Percentiles rank a stretch among this genome's conserved stretches.
These are phyloP conservation scores for Ramichloridium luteum DNA, from an alignment of 2,329 filamentous ascomycete genomes.

Conservation along the genomic window DNA sequence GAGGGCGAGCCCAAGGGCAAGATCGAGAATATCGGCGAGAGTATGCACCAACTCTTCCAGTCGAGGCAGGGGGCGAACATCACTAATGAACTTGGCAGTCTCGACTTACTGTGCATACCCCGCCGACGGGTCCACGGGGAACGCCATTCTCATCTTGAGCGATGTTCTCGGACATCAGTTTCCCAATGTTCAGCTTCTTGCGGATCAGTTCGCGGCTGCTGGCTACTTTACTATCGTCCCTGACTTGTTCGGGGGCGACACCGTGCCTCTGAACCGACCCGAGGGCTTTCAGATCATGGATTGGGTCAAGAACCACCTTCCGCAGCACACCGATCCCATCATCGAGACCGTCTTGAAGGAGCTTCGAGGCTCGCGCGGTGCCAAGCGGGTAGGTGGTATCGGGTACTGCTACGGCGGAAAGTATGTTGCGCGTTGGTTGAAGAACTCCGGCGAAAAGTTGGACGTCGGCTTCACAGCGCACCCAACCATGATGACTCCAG, in stretches of 20 bases:
- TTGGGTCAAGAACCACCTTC: slow-evolving; percentile 28
- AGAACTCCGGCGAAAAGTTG: slow-evolving; percentile 38
- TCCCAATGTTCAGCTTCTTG: slow-evolving; percentile 29
- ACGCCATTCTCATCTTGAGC: slow-evolving; percentile 40
- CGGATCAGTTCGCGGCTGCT: slow-evolving; percentile 50
- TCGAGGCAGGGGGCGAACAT: slow-evolving; percentile 39
- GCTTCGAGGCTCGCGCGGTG: slow-evolving; percentile 31
- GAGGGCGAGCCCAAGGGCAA: slow-evolving; percentile 6
- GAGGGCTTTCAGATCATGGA: slow-evolving; percentile 32
- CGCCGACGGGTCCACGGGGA: slow-evolving; percentile 35
- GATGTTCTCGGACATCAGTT: slow-evolving; percentile 43
- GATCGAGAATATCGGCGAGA: slow-evolving; percentile 5
- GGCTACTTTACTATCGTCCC: slow-evolving; percentile 55
- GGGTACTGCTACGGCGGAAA: slow-evolving; percentile 36
- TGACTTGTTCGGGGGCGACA: slow-evolving; percentile 55
- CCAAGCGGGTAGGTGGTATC: slow-evolving; percentile 28
- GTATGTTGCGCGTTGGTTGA: slow-evolving; percentile 47
- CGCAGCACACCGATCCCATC: slow-evolving; percentile 35
- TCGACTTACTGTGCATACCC: too few species aligned
- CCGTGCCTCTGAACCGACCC: slow-evolving; percentile 40
- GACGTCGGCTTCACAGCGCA: slow-evolving; percentile 59
- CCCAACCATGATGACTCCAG: slow-evolving; percentile 53
- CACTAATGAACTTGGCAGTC: too few species aligned
- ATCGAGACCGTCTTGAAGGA: slow-evolving; percentile 31
- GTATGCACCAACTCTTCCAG: slow-evolving; percentile 5